phyloP scores from a whole-genome alignment of 768 basidiomycete species.

The Russula brevipes region DNA sequence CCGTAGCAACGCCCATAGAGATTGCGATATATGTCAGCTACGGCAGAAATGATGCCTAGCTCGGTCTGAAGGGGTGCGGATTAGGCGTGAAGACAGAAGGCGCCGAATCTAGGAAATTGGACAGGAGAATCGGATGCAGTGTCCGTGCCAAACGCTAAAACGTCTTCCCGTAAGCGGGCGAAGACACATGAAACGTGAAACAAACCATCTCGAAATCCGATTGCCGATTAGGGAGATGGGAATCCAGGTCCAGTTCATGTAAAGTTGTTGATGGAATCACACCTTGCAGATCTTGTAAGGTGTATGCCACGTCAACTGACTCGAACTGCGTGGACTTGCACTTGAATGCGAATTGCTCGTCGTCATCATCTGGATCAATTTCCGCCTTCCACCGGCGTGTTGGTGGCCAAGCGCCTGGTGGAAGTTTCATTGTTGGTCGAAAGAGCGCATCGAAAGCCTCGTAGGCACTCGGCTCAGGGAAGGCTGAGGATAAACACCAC shows the following conservation, averaged over 20 bases:
- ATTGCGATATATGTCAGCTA: slow-evolving; percentile 51
- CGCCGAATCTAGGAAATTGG: slow-evolving; percentile 83
- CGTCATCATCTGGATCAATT: slow-evolving; percentile 35
- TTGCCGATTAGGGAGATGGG: slow-evolving; percentile 22
- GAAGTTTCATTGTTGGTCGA: slow-evolving; percentile 25
- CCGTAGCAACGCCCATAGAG: slow-evolving; percentile 58
- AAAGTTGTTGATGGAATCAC: slow-evolving; percentile 4
- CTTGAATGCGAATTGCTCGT: slow-evolving; percentile 31
- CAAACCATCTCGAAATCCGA: slow-evolving; percentile 14
- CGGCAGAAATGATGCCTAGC: slow-evolving; percentile 51
- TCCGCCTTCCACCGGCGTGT: slow-evolving; percentile 34
- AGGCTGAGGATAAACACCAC: slow-evolving; percentile 64
- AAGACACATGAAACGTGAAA: background rate
- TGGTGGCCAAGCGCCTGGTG: slow-evolving; percentile 1
- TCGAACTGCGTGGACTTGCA: slow-evolving; percentile 10
- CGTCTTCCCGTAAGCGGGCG: background rate
- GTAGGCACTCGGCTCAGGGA: slow-evolving; percentile 48
- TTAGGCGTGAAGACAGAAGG: slow-evolving; percentile 75
- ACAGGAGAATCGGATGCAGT: slow-evolving; percentile 72
- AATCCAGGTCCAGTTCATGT: slow-evolving; percentile 12
- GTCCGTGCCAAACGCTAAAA: slow-evolving; percentile 61
- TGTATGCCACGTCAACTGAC: slow-evolving; percentile 23
- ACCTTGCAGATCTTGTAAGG: slow-evolving; percentile 27
- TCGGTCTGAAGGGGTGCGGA: slow-evolving; percentile 55
- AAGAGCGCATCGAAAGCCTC: slow-evolving; percentile 48